Evolutionary conservation across 2,329 filamentous ascomycete genomes (phyloP).

Genomic region (Diaporthe humulicola): DNA sequence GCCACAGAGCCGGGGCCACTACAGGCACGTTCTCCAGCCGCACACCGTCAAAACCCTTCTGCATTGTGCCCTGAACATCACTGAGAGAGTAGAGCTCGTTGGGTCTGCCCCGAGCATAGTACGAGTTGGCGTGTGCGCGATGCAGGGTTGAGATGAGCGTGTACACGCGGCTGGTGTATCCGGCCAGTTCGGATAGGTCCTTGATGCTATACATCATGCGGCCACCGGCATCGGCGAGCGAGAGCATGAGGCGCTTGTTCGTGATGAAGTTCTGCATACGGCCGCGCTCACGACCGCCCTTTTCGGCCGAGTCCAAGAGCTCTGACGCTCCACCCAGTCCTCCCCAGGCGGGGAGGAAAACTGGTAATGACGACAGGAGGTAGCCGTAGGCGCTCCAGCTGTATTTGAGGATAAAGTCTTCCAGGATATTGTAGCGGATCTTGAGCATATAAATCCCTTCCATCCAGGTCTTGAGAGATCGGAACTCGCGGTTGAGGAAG

Average conservation of each 20-base stretch:
- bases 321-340: slow-evolving; percentile 83
- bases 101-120: slow-evolving; percentile 77
- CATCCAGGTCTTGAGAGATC: slow-evolving; percentile 95
- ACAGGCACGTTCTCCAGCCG: slow-evolving; percentile 93
- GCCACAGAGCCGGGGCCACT: slow-evolving; percentile 89
- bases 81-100: slow-evolving; percentile 89
- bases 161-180: slow-evolving; percentile 96
- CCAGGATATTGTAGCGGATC: slow-evolving; percentile 98
- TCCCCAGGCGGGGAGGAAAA: slow-evolving; percentile 95
- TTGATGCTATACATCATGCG: slow-evolving; percentile 99
- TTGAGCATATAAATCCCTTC: slow-evolving; percentile 98
- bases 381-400: slow-evolving; percentile 99
- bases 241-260: slow-evolving; percentile 98
- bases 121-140: slow-evolving; percentile 90
- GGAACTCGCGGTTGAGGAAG: slow-evolving; percentile 92
- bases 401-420: slow-evolving; percentile 98
- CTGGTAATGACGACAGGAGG: slow-evolving; percentile 89
- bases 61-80: slow-evolving; percentile 92
- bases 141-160: slow-evolving; percentile 95
- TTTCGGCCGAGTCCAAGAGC: slow-evolving; percentile 64
- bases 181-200: slow-evolving; percentile 93
- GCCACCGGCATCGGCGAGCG: slow-evolving; percentile 93
- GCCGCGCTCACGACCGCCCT: slow-evolving; percentile 75
- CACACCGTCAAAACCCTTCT: slow-evolving; percentile 95
- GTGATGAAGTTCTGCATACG: slow-evolving; percentile 99